Percentiles rank a stretch among this genome's conserved stretches.
These are phyloP conservation scores for Saksenaea vasiformis DNA, from an alignment of 371 early-diverging fungal species.

Conservation along the genomic window DNA sequence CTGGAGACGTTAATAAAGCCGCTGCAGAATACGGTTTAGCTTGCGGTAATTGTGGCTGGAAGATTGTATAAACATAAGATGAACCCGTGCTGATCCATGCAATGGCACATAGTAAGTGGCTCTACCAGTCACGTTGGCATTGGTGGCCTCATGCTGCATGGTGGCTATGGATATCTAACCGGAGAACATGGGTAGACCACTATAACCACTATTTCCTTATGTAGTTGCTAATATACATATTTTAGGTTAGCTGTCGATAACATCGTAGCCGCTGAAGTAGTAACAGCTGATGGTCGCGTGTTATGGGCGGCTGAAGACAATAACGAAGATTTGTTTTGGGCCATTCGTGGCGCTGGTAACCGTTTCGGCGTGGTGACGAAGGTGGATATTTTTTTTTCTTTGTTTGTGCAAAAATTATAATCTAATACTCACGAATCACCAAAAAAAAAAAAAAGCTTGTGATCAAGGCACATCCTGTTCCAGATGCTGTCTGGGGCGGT, in stretches of 20 bases:
- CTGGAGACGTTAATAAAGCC: conserved; percentile 35
- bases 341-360: conserved; percentile 64
- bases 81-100: background rate
- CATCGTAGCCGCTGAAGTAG: conserved; percentile 48
- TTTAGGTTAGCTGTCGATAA: conserved; percentile 49
- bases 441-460: conserved; percentile 14
- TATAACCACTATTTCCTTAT: background rate
- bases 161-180: conserved; percentile 48
- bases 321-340: conserved; percentile 60
- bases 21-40: conserved; percentile 40
- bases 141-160: conserved; percentile 42
- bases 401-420: background rate
- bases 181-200: conserved; percentile 40
- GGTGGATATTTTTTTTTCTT: conserved; percentile 4
- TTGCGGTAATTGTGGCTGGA: conserved; percentile 27
- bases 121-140: conserved; percentile 48
- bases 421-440: background rate
- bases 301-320: conserved; percentile 35
- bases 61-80: background rate
- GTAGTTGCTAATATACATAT: background rate
- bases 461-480: conserved; percentile 22
- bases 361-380: conserved; percentile 61
- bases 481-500: conserved; percentile 26
- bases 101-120: conserved; percentile 23
- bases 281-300: conserved; percentile 49